Evolutionary conservation across 176 grass and related monocot genomes (phyloP).

Genomic region (Lolium perenne): DNA sequence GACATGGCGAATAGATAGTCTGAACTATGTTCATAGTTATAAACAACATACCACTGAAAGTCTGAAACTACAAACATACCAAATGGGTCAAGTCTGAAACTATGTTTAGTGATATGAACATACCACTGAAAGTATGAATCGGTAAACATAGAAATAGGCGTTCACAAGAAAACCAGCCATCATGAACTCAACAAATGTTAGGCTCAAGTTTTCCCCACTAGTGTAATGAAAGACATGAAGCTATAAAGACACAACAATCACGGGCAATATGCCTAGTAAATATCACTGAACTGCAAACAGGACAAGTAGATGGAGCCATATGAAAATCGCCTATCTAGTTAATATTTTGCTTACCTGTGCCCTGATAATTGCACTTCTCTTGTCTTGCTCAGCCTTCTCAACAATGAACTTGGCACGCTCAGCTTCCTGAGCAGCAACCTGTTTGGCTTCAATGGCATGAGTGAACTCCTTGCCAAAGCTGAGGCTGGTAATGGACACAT

Average conservation of each 20-base stretch:
- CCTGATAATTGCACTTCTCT: conserved; percentile 71
- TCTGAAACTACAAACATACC: not conserved
- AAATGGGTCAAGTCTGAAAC: not conserved
- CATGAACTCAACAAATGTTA: not conserved
- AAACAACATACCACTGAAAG: not conserved
- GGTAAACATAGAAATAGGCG: not conserved
- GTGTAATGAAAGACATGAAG: not conserved
- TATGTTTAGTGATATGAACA: not conserved
- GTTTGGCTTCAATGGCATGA: conserved; percentile 95
- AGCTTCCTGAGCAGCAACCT: conserved; percentile 59
- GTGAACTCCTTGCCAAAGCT: conserved; percentile 97
- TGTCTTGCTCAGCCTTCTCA: conserved; percentile 92
- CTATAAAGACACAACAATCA: not conserved
- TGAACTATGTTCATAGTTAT: not conserved
- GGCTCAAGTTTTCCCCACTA: not conserved
- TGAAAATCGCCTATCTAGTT: too few relatives aligned
- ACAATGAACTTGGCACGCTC: conserved; percentile 52
- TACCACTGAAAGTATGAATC: not conserved
- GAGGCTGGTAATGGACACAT: conserved; percentile 93
- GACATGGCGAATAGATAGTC: not conserved
- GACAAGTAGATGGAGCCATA: not conserved
- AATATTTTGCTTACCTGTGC: conserved; percentile 56
- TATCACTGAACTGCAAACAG: not conserved
- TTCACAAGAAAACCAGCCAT: not conserved
- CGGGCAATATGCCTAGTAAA: not conserved